These are phyloP conservation scores for Suillus paluster DNA, from an alignment of 768 basidiomycete genomes.

Conservation along the genomic window DNA sequence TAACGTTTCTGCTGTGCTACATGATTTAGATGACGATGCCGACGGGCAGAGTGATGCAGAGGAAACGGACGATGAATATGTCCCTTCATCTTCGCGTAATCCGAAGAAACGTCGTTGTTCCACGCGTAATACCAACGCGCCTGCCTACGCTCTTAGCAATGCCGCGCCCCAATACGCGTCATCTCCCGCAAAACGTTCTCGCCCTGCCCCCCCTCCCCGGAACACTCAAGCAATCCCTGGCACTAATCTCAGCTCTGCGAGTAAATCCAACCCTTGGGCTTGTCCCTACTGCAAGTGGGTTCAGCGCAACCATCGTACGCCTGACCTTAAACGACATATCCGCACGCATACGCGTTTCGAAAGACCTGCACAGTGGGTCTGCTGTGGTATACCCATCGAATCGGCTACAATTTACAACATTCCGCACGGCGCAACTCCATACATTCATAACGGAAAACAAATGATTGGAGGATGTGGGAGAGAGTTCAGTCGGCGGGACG, in stretches of 20 bases:
- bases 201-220: conserved; percentile 45
- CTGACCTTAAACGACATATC: conserved; percentile 65
- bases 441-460: conserved; percentile 29
- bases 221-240: conserved; percentile 46
- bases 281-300: conserved; percentile 55
- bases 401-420: conserved; percentile 28
- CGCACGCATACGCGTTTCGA: conserved; percentile 50
- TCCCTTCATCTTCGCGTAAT: conserved; percentile 41
- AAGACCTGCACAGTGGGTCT: conserved; percentile 42
- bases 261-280: conserved; percentile 40
- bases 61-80: conserved; percentile 49
- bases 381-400: conserved; percentile 38
- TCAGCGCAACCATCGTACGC: conserved; percentile 53
- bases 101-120: conserved; percentile 39
- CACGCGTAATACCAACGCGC: conserved; percentile 4
- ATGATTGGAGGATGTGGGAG: conserved; percentile 44
- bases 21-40: conserved; percentile 31
- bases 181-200: conserved; percentile 28
- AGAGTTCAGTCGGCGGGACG: conserved; percentile 43
- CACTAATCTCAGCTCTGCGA: conserved; percentile 19
- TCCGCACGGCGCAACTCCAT: conserved; percentile 27
- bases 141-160: background rate
- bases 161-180: conserved; percentile 7
- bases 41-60: conserved; percentile 44
- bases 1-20: conserved; percentile 1